Conservation (phyloP, 2,329 filamentous ascomycete species). For the Calonectria pseudoturangicola region DNA sequence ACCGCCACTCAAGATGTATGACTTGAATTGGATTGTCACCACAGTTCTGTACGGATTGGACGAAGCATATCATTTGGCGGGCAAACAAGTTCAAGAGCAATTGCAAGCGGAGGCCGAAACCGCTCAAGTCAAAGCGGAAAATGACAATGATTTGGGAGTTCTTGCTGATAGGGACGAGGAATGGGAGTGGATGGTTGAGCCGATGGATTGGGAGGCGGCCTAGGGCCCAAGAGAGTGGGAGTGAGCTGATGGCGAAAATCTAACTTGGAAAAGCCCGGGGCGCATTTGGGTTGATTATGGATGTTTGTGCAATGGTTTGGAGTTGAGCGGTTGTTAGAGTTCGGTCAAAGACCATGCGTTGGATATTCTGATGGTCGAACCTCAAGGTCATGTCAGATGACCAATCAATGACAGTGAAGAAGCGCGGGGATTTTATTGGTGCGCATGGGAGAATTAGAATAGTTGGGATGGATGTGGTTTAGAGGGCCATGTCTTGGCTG, state of each 20-base stretch:
- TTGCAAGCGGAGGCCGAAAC: slow-evolving; percentile 63
- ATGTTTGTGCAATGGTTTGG: background rate
- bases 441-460: slow-evolving; percentile 9
- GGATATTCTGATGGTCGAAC: background rate
- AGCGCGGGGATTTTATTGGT: background rate
- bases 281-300: background rate
- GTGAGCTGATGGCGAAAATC: background rate
- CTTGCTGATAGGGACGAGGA: slow-evolving; percentile 50
- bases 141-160: slow-evolving; percentile 23
- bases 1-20: slow-evolving; percentile 73
- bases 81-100: slow-evolving; percentile 63
- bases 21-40: slow-evolving; percentile 76
- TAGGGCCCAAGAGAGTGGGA: slow-evolving; percentile 23
- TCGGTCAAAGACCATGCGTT: background rate
- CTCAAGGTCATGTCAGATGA: background rate
- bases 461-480: slow-evolving; percentile 1
- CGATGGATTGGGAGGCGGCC: slow-evolving; percentile 61
- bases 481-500: background rate
- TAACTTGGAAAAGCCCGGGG: background rate
- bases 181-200: slow-evolving; percentile 65
- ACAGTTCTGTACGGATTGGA: slow-evolving; percentile 76
- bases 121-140: background rate
- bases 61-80: slow-evolving; percentile 72
- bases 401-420: background rate
- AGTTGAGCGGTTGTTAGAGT: background rate